Conservation (phyloP, 1,284 basidiomycete genomes). For the Sanghuangporus sanghuang region DNA sequence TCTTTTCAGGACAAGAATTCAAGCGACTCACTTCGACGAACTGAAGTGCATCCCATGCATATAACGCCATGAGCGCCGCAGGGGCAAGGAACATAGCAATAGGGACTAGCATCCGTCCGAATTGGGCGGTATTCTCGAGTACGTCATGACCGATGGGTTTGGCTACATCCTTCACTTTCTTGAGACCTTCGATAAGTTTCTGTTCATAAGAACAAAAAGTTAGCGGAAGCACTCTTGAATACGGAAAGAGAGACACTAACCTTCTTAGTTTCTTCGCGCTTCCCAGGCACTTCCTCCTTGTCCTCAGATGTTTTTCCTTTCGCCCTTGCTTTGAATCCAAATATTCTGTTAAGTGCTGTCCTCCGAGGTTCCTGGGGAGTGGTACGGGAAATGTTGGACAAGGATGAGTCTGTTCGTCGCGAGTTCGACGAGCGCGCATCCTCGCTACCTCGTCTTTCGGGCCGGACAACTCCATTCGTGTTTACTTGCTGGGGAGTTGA, state of each 20-base stretch:
- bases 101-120: background rate
- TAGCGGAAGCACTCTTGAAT: background rate
- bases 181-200: background rate
- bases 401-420: too few relatives aligned
- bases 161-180: background rate
- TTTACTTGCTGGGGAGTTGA: too few relatives aligned
- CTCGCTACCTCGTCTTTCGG: too few relatives aligned
- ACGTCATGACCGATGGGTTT: background rate
- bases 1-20: background rate
- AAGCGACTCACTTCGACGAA: background rate
- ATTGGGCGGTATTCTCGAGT: background rate
- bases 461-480: too few relatives aligned
- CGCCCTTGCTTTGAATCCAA: too few relatives aligned
- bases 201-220: background rate
- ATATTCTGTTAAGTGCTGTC: too few relatives aligned
- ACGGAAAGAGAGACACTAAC: background rate
- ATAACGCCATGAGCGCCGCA: background rate
- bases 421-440: too few relatives aligned
- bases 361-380: too few relatives aligned
- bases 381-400: too few relatives aligned
- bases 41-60: background rate
- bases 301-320: background rate
- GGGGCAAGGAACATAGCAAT: background rate
- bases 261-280: background rate
- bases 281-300: background rate